Evolutionary conservation across 139 green algal species (phyloP), one percentile per base, ranked within the genome.

Genomic region (Diplosphaera chodatii): DNA sequence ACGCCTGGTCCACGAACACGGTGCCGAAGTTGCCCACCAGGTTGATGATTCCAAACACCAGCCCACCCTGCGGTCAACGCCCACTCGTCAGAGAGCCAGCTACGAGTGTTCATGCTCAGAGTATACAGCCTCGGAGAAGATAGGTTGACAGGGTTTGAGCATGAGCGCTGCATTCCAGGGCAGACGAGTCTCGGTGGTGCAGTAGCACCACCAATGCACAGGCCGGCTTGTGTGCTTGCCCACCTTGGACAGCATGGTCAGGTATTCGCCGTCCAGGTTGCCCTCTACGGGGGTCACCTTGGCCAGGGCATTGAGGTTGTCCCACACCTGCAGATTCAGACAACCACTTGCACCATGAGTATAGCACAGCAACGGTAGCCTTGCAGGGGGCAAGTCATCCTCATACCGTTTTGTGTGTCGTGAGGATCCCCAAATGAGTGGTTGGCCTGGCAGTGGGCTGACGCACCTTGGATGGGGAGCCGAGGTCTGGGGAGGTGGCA

Each of bases 41-140:
- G 85, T 98, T 98, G 87, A 98, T 98, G 76, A 98, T 89, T 32
- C 93, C 93, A 62, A 98, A 98, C 79, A 97, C 87, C 64, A 98
- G 63, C 40, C 93, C 93, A 21, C 84, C 84, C 67, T 59, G 48
- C 48, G 48, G 25, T n/a, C n/a, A n/a, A n/a, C n/a, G n/a, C n/a
- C n/a, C n/a, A n/a, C n/a, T n/a, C n/a, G n/a, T n/a, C n/a, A n/a
- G n/a, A n/a, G n/a, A n/a, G 37, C 37, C 37, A 48, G 37, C 10
- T 8, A 21, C 37, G 8, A 48, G 37, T 8, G 37, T 48, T 48
- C 37, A 48, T 8, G 37, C 10, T 48, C n/a, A n/a, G n/a, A n/a
- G n/a, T n/a, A n/a, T n/a, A n/a, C n/a, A n/a, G n/a, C n/a, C n/a
- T n/a, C n/a, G n/a, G n/a, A n/a, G n/a, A n/a, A n/a, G n/a, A n/a